These are phyloP conservation scores for Colletotrichum cereale DNA, from an alignment of 2,329 filamentous ascomycete species.

Conservation along the genomic window DNA sequence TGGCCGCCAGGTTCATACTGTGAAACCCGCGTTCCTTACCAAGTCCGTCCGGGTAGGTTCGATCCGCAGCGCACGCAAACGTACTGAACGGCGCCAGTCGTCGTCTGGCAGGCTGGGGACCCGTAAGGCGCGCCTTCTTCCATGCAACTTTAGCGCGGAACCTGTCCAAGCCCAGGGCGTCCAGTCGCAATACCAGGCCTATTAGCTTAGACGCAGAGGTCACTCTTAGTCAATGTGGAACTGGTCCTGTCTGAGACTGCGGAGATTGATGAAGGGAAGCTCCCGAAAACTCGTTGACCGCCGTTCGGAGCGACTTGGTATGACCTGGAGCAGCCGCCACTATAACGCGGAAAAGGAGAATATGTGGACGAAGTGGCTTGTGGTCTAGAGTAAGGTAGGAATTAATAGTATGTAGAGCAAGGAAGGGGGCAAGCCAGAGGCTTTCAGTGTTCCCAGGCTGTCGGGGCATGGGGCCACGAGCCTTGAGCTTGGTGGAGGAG, in stretches of 20 bases:
- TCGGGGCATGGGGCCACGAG: slow-evolving; percentile 36
- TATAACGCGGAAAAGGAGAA: background rate
- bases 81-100: slow-evolving; percentile 9
- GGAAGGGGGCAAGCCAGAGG: slow-evolving; percentile 16
- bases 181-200: slow-evolving; percentile 24
- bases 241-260: slow-evolving; percentile 37
- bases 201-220: slow-evolving; percentile 28
- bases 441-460: slow-evolving; percentile 34
- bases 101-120: slow-evolving; percentile 9
- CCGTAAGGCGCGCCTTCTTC: slow-evolving; percentile 20
- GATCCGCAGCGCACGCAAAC: slow-evolving; percentile 4
- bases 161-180: slow-evolving; percentile 8
- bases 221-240: slow-evolving; percentile 31
- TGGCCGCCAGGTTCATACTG: slow-evolving; percentile 17
- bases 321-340: background rate
- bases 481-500: slow-evolving; percentile 25
- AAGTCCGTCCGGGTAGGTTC: slow-evolving; percentile 25
- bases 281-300: slow-evolving; percentile 5
- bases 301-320: background rate
- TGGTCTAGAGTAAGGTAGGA: background rate
- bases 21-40: slow-evolving; percentile 31
- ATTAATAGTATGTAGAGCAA: background rate
- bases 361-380: background rate
- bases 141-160: slow-evolving; percentile 24
- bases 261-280: slow-evolving; percentile 31